Percentiles rank a stretch among this genome's conserved stretches.
phyloP scores from a whole-genome alignment of 176 grass and related monocot species.

The Tillandsia leiboldiana region DNA sequence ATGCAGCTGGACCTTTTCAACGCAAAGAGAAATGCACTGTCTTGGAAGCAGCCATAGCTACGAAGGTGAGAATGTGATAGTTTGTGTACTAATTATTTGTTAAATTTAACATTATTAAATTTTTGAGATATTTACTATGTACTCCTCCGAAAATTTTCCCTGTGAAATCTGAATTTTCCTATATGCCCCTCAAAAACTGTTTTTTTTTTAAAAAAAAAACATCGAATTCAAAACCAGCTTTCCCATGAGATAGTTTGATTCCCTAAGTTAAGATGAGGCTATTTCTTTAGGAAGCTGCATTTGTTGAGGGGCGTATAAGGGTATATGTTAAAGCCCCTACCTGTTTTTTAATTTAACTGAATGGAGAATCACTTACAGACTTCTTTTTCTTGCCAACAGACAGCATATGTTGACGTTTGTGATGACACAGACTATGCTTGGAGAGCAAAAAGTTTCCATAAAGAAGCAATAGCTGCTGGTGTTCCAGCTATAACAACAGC shows the following conservation, averaged over 20 bases:
- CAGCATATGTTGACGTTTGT: constrained; percentile 84
- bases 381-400: constrained; percentile 32
- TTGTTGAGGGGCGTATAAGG: too few relatives aligned
- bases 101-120: too few relatives aligned
- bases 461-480: constrained; percentile 63
- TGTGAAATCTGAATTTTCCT: too few relatives aligned
- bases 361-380: neutral
- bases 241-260: too few relatives aligned
- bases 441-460: constrained; percentile 74
- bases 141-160: constrained; percentile 2
- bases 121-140: neutral
- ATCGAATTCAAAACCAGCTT: too few relatives aligned
- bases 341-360: too few relatives aligned
- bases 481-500: constrained; percentile 83
- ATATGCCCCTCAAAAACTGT: too few relatives aligned
- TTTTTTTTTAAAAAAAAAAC: too few relatives aligned
- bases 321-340: too few relatives aligned
- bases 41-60: constrained; percentile 70
- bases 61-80: constrained; percentile 37
- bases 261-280: too few relatives aligned
- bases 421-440: constrained; percentile 67
- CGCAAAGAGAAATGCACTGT: constrained; percentile 49
- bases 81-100: neutral
- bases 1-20: constrained; percentile 88
- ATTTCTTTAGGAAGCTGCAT: too few relatives aligned